phyloP scores from a whole-genome alignment of 106 monocot species.

The Alisma plantagoaquatica region DNA sequence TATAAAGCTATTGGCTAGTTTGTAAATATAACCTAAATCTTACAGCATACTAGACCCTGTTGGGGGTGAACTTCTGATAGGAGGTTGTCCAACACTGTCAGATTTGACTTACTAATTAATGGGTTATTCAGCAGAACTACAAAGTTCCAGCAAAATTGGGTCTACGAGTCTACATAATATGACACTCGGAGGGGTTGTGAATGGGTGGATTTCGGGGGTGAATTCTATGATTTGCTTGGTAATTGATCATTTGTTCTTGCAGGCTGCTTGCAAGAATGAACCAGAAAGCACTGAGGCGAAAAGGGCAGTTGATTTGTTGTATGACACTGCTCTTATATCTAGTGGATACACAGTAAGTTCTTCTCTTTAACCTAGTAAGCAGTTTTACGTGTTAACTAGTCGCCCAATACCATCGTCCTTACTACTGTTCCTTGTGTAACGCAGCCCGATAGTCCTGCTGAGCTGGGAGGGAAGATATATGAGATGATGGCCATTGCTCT shows the following conservation, averaged over 20 bases:
- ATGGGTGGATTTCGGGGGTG: too few species aligned
- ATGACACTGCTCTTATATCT: slow-evolving; percentile 89
- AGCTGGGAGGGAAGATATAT: slow-evolving; percentile 89
- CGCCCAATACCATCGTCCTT: background rate
- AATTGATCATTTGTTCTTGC: background rate
- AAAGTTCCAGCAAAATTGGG: too few species aligned
- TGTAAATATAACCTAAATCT: too few species aligned
- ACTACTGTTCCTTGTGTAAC: background rate
- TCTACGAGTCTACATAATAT: too few species aligned
- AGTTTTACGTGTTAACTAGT: background rate
- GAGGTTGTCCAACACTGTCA: too few species aligned
- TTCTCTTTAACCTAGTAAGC: background rate
- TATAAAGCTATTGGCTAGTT: too few species aligned
- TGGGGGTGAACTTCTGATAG: too few species aligned
- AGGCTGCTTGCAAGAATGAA: slow-evolving; percentile 96
- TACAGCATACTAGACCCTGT: too few species aligned
- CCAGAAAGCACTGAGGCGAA: slow-evolving; percentile 73
- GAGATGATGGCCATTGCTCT: slow-evolving; percentile 99
- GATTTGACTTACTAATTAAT: too few species aligned
- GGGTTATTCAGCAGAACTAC: too few species aligned
- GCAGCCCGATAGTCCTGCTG: slow-evolving; percentile 98
- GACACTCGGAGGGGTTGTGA: too few species aligned
- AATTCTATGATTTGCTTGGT: too few species aligned
- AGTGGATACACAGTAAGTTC: slow-evolving; percentile 93
- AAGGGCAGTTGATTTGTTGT: slow-evolving; percentile 89